These are phyloP conservation scores for Penicillium silybi DNA, from an alignment of 495 filamentous ascomycete species.

Conservation along the genomic window DNA sequence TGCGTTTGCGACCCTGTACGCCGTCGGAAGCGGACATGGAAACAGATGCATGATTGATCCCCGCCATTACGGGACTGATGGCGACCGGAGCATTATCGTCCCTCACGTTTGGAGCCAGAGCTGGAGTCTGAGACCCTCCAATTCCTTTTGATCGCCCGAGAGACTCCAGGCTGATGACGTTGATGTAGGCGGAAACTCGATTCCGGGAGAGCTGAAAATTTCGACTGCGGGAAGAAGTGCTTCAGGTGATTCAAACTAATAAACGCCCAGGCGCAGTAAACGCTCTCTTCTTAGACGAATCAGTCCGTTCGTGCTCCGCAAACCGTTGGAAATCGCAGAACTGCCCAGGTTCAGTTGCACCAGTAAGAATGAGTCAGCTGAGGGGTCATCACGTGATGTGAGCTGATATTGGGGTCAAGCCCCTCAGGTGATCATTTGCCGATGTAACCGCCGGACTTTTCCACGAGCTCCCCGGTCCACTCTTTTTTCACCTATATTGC, in stretches of 20 bases:
- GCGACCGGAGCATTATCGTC: constrained; percentile 39
- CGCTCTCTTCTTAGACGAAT: constrained; percentile 1
- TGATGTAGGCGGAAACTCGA: constrained; percentile 4
- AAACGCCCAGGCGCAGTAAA: not conserved
- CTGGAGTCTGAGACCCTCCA: constrained; percentile 32
- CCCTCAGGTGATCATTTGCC: constrained; percentile 8
- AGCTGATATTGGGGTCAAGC: too few species aligned
- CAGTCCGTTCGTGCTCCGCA: constrained; percentile 9
- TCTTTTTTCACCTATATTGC: not conserved
- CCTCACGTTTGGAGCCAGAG: constrained; percentile 23
- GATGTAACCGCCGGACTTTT: not conserved
- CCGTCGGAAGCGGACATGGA: constrained; percentile 32
- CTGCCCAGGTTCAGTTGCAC: constrained; percentile 2
- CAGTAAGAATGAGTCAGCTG: too few species aligned
- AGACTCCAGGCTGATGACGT: constrained; percentile 42
- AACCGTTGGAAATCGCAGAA: not conserved
- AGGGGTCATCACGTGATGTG: too few species aligned
- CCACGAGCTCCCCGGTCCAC: constrained; percentile 1
- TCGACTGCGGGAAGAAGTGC: not conserved
- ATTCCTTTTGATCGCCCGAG: constrained; percentile 34
- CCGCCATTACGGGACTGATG: constrained; percentile 44
- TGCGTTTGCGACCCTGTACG: constrained; percentile 43
- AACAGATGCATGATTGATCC: constrained; percentile 34
- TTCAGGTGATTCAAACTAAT: not conserved
- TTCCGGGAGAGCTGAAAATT: constrained; percentile 1